Evolutionary conservation across 2,329 filamentous ascomycete species (phyloP), one percentile per base, ranked within the genome.

Genomic region (Fusarium sp.): DNA sequence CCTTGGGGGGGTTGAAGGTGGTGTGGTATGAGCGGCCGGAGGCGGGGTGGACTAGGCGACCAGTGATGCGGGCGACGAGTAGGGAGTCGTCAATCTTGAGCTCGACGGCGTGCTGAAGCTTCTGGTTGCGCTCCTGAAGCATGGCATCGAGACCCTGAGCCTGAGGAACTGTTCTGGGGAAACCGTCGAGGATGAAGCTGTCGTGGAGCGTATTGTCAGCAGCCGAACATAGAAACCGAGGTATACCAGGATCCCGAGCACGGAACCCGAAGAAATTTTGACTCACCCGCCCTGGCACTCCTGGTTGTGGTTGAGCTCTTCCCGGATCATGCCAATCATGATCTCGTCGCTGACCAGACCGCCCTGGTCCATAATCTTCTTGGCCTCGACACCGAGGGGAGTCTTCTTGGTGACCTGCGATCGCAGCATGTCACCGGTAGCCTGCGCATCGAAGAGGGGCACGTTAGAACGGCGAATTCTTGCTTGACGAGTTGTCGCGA

Each of bases 361-460:
- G 79, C 96, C 96, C 83, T 96, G 93, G 83, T 99, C 96, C 96
- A 99, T 99, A 85, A 99, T 99, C 92, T 98, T 98, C 92, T 99
- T 99, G 77, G 96, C 96, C 88, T 98, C 95, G 82, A 93, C 91
- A 79, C 96, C 96, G 76, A 99, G 91, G 69, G 93, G 86, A 67
- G 96, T 99, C 92, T 98, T 98, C 87, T 97, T 97, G 76, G 96
- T 93, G 82, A 99, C 96, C 86, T 99, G 96, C 77, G 95, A 97
- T 81, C 96, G 95, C 81, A 99, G 91, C 96, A 99, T 99, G 86
- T 99, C 96, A 84, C 96, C 96, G 69, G 96, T 99, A 74, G 96
- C 96, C 95, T 98, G 71, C 45, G 75, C 68, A 67, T 66, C 68
- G 63, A 42, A 64, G 66, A 77, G 22, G 63, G 47, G 42, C 16